Evolutionary conservation across 2,329 filamentous ascomycete genomes (phyloP).

Genomic region (Pestalotiopsis sp.): DNA sequence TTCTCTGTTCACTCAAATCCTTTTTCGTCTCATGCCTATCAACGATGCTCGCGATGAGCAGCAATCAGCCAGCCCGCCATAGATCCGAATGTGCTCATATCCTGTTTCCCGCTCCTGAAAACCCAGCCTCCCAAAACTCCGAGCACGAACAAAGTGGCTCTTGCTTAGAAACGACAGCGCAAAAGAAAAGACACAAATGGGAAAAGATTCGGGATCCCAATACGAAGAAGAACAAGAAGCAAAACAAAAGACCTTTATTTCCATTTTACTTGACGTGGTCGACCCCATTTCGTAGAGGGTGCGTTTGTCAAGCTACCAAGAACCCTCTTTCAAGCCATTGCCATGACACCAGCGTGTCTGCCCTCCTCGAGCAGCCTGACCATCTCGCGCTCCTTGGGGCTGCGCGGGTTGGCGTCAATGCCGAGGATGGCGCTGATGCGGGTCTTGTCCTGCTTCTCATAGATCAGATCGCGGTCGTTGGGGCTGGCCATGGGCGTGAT

Average conservation of each 20-base stretch:
- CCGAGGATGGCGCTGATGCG: slow-evolving; percentile 66
- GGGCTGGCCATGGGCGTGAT: slow-evolving; percentile 58
- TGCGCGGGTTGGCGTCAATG: slow-evolving; percentile 60
- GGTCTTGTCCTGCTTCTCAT: slow-evolving; percentile 54
- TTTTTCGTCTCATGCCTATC: not conserved
- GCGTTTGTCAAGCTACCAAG: not conserved
- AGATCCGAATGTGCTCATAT: not conserved
- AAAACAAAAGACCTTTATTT: not conserved
- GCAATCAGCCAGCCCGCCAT: not conserved
- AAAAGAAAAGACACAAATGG: not conserved
- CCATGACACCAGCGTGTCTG: slow-evolving; percentile 35
- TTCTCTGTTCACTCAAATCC: not conserved
- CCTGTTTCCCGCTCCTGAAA: not conserved
- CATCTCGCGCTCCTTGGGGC: slow-evolving; percentile 60
- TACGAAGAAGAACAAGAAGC: not conserved
- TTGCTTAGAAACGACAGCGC: slow-evolving; percentile 2
- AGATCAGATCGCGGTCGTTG: slow-evolving; percentile 48
- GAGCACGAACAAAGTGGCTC: not conserved
- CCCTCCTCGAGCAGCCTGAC: slow-evolving; percentile 60
- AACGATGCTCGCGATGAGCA: not conserved
- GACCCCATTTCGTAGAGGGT: not conserved
- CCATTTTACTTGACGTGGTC: not conserved
- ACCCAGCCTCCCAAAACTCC: not conserved
- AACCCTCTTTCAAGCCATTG: slow-evolving; percentile 30
- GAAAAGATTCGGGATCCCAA: not conserved